A percentile compares a stretch with the other conserved stretches of the same genome.
Evolutionary conservation across 2,329 filamentous ascomycete genomes (phyloP).

Genomic region (Apiospora kogelbergensis): DNA sequence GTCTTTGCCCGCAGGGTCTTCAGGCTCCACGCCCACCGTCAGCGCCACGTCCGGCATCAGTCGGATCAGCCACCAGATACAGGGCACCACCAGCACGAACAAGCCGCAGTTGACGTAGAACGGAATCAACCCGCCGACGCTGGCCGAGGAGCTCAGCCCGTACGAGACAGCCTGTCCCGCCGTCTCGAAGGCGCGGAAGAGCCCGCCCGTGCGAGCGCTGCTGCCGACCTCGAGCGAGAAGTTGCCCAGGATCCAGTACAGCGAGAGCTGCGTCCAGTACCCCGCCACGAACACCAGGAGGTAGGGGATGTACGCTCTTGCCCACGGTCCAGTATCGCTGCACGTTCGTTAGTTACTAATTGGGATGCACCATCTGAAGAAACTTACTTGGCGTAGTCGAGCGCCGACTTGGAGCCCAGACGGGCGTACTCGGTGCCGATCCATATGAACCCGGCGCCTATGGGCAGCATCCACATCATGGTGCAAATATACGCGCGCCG

Average conservation of each 20-base stretch:
- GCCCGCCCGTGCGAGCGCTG: slow-evolving; percentile 20
- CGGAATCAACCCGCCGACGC: slow-evolving; percentile 2
- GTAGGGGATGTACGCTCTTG: slow-evolving; percentile 4
- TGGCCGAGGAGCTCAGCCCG: slow-evolving; percentile 18
- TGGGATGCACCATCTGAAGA: background rate
- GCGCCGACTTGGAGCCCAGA: background rate
- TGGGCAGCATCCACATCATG: slow-evolving; percentile 28
- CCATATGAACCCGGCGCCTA: slow-evolving; percentile 32
- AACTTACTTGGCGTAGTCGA: slow-evolving; percentile 9
- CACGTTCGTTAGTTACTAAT: background rate
- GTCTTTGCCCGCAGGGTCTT: background rate
- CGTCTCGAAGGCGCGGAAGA: slow-evolving; percentile 15
- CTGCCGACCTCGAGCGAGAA: slow-evolving; percentile 27
- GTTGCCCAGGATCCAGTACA: slow-evolving; percentile 33
- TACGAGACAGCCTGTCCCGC: slow-evolving; percentile 21
- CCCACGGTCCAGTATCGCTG: background rate
- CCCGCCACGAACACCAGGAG: slow-evolving; percentile 8
- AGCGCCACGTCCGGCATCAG: slow-evolving; percentile 4
- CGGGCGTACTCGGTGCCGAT: slow-evolving; percentile 16
- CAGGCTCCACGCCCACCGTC: background rate
- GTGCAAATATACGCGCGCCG: slow-evolving; percentile 29
- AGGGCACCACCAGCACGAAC: slow-evolving; percentile 15
- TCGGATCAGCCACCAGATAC: slow-evolving; percentile 15
- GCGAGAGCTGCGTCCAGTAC: slow-evolving; percentile 13
- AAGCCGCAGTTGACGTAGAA: slow-evolving; percentile 20